Evolutionary conservation across 2,329 filamentous ascomycete species (phyloP).

Genomic region (Penicillium vulpinum): DNA sequence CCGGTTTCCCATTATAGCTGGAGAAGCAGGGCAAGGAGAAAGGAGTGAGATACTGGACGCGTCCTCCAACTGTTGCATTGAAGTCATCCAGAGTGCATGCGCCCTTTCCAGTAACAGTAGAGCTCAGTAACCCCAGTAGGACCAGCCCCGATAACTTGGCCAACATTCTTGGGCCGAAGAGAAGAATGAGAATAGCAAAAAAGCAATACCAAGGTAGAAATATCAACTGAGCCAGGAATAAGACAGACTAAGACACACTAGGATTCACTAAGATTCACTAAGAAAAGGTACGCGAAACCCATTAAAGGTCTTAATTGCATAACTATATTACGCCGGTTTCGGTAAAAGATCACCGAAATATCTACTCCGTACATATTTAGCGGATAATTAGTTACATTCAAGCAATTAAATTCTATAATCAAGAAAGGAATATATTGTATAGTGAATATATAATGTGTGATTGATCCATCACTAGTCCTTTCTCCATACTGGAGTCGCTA

Average conservation of each 20-base stretch:
- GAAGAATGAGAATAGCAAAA: no score
- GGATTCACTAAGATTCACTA: background rate
- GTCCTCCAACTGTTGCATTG: background rate
- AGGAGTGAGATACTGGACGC: background rate
- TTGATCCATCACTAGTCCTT: no score
- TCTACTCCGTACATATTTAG: no score
- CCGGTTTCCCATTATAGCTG: background rate
- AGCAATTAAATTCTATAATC: no score
- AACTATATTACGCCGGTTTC: background rate
- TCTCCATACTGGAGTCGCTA: no score
- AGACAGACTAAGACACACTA: background rate
- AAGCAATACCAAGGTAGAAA: background rate
- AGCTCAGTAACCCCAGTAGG: background rate
- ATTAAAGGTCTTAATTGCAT: background rate
- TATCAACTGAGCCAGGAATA: background rate
- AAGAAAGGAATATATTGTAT: no score
- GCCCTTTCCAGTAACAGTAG: background rate
- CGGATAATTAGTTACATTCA: no score
- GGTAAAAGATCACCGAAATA: background rate
- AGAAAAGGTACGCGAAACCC: background rate
- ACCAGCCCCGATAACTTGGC: background rate
- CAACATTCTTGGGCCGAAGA: background rate
- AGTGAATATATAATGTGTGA: no score
- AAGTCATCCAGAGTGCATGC: background rate
- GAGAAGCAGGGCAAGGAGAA: background rate